Conservation (phyloP, 1,284 basidiomycete species). For the Singerocomus rubriflavus region DNA sequence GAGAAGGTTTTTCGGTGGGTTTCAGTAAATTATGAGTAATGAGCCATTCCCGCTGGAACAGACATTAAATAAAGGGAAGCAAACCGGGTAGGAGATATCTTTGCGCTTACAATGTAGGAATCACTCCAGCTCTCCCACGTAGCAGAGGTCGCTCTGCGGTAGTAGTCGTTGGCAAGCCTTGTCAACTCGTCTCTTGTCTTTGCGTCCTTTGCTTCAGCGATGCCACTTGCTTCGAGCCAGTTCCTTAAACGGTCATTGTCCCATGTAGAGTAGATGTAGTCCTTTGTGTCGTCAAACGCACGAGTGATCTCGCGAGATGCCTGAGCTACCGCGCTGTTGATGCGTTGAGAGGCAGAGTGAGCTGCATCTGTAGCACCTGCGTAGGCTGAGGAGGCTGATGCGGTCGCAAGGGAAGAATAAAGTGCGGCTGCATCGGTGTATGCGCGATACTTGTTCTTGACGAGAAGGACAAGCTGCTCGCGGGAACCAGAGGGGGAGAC, state of each 20-base stretch:
- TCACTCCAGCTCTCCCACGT: conserved; percentile 85
- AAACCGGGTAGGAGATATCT: neutral
- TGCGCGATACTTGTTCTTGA: conserved; percentile 65
- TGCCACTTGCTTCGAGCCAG: conserved; percentile 74
- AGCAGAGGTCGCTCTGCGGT: conserved; percentile 59
- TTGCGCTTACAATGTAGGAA: conserved; percentile 66
- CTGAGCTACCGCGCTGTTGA: conserved; percentile 42
- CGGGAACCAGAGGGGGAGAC: conserved; percentile 75
- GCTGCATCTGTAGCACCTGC: conserved; percentile 20
- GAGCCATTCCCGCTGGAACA: conserved; percentile 73
- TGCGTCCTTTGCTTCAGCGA: conserved; percentile 64
- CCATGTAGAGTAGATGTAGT: conserved; percentile 89
- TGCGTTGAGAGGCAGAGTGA: conserved; percentile 47
- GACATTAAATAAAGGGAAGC: neutral
- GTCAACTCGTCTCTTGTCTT: conserved; percentile 68
- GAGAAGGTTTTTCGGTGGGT: conserved; percentile 27
- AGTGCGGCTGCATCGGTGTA: conserved; percentile 56
- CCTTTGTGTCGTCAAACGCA: conserved; percentile 70
- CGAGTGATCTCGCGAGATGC: conserved; percentile 56
- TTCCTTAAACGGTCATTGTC: conserved; percentile 66
- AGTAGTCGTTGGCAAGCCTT: conserved; percentile 64
- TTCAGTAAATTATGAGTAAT: conserved; percentile 56
- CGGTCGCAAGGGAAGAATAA: conserved; percentile 50
- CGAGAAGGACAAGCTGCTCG: conserved; percentile 77
- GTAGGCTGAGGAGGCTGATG: conserved; percentile 56